These are phyloP conservation scores for Rhodotorula sp. DNA, from an alignment of 1,284 basidiomycete species.

Conservation along the genomic window DNA sequence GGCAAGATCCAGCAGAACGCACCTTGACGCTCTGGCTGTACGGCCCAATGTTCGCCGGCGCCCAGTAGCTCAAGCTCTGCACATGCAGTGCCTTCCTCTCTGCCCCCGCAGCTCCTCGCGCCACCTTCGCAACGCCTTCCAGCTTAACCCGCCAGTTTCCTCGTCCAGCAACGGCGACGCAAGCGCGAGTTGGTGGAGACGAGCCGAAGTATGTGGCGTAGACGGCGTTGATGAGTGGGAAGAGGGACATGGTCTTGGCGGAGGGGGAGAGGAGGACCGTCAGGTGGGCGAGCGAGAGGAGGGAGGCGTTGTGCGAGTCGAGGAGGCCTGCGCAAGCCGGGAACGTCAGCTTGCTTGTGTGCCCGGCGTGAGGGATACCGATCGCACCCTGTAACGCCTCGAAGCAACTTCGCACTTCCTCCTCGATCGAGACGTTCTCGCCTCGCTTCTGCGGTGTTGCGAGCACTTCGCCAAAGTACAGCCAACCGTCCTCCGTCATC, in stretches of 20 bases:
- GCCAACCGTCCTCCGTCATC: constrained; percentile 17
- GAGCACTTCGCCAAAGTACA: constrained; percentile 19
- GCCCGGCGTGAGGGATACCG: background rate
- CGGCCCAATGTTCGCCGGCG: constrained; percentile 97
- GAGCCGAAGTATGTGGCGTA: constrained; percentile 81
- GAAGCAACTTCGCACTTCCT: constrained; percentile 35
- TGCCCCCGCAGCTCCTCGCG: constrained; percentile 40
- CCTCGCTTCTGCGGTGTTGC: background rate
- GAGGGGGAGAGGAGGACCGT: constrained; percentile 70
- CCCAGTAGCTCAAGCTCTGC: constrained; percentile 95
- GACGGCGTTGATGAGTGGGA: constrained; percentile 70
- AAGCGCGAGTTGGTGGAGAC: constrained; percentile 89
- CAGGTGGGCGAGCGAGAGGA: constrained; percentile 71
- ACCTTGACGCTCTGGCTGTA: constrained; percentile 83
- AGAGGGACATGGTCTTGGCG: constrained; percentile 64
- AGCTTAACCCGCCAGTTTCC: constrained; percentile 58
- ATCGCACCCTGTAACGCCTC: constrained; percentile 56
- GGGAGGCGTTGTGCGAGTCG: constrained; percentile 52
- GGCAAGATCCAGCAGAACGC: background rate
- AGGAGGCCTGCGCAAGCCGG: constrained; percentile 56
- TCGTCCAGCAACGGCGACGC: constrained; percentile 63
- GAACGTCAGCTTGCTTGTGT: background rate
- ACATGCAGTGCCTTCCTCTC: constrained; percentile 77
- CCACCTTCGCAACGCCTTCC: constrained; percentile 67
- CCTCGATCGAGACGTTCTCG: constrained; percentile 14